Evolutionary conservation across 225 moss, liverwort and hornwort species (phyloP).

Genomic region (Marchantia paleacea): DNA sequence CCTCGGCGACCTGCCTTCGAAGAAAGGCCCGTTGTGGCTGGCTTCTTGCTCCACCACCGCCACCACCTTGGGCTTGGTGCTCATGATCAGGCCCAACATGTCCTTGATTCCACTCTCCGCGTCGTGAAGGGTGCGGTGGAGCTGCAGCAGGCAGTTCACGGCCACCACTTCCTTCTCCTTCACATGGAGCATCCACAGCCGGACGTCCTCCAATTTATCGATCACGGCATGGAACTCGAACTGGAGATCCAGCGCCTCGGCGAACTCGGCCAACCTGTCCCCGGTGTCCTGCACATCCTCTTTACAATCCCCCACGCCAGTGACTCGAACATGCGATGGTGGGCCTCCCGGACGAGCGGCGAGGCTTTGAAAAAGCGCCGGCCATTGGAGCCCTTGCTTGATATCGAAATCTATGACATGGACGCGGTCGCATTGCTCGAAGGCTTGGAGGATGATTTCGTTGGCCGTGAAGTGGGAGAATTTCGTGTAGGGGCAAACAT

Average conservation of each 20-base stretch:
- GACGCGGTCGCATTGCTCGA: constrained; percentile 71
- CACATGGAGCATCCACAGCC: constrained; percentile 98
- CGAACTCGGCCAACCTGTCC: constrained; percentile 86
- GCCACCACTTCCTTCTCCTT: constrained; percentile 94
- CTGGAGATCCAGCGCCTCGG: constrained; percentile 76
- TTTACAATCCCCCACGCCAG: constrained; percentile 91
- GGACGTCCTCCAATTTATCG: constrained; percentile 90
- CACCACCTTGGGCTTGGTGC: constrained; percentile 78
- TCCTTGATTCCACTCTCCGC: constrained; percentile 63
- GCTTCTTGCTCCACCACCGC: constrained; percentile 94
- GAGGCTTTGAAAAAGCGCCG: constrained; percentile 84
- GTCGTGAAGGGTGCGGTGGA: constrained; percentile 77
- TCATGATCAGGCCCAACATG: constrained; percentile 66
- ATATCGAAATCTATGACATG: constrained; percentile 97
- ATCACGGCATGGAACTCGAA: constrained; percentile 90
- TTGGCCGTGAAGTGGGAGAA: constrained; percentile 94
- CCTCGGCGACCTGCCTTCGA: constrained; percentile 56
- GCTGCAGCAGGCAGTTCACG: constrained; percentile 81
- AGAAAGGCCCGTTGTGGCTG: constrained; percentile 73
- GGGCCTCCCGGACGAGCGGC: constrained; percentile 72
- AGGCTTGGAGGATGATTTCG: constrained; percentile 82
- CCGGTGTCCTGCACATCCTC: constrained; percentile 96
- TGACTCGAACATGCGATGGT: constrained; percentile 82
- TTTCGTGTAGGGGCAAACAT: constrained; percentile 86
- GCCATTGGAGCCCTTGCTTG: constrained; percentile 98